Conservation (phyloP, 805 yeast genomes). For the Sugiyamaella smithiae region DNA sequence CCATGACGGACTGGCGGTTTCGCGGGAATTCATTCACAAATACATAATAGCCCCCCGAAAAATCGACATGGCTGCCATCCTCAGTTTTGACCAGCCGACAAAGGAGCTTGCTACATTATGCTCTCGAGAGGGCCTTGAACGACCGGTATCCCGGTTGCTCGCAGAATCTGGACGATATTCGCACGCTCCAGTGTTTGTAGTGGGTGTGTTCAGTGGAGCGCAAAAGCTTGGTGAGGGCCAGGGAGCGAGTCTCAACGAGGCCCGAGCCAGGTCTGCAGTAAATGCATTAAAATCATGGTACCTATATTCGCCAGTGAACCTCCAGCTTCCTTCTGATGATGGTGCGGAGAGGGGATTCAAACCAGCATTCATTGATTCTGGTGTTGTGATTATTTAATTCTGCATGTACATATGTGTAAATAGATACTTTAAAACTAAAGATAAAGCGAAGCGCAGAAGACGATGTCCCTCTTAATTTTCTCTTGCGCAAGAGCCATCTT, state of each 20-base stretch:
- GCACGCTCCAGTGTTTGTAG: constrained; percentile 78
- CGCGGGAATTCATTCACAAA: constrained; percentile 65
- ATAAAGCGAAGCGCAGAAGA: constrained; percentile 92
- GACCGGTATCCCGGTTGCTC: constrained; percentile 76
- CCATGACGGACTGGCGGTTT: constrained; percentile 60
- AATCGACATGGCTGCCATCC: constrained; percentile 67
- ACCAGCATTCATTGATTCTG: constrained; percentile 31
- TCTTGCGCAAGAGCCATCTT: constrained; percentile 94
- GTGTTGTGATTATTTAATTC: constrained; percentile 33
- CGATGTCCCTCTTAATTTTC: constrained; percentile 92
- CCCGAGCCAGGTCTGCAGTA: constrained; percentile 87
- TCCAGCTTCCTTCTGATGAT: constrained; percentile 60
- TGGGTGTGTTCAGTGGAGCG: constrained; percentile 84
- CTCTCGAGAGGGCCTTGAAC: constrained; percentile 66
- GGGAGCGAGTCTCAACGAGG: constrained; percentile 86
- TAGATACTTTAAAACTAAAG: constrained; percentile 41
- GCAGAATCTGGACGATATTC: constrained; percentile 93
- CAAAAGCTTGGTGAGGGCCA: constrained; percentile 90
- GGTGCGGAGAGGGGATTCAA: constrained; percentile 16
- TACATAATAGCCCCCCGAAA: constrained; percentile 77
- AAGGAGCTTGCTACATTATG: constrained; percentile 77
- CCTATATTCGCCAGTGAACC: constrained; percentile 75
- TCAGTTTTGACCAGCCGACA: constrained; percentile 81
- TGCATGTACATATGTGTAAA: constrained; percentile 4
- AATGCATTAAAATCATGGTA: constrained; percentile 90